Base-by-base conservation (phyloP, 2,329 filamentous ascomycete genomes). In the Colletotrichum lentis region DNA sequence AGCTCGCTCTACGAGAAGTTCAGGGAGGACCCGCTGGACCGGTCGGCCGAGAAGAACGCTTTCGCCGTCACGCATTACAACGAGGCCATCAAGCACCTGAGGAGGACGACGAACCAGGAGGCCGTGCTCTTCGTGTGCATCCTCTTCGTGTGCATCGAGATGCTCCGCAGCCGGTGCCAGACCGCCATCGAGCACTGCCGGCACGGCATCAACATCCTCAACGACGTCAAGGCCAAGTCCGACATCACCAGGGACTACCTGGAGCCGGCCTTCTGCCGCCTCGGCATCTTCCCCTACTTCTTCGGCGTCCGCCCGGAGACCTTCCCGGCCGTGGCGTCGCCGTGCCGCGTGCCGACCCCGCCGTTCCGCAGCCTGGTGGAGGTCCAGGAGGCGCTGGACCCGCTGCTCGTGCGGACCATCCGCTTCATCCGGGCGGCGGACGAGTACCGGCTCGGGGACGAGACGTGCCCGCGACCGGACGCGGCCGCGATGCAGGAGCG, bases 111-210 rank as follows among this genome's bases (percentile, higher is more conserved):
- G 72, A 50, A 77, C 27, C 73, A 79, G 18, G 77, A 80, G 39
- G 71, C 77, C 0, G 77, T 82, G 3, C 70, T 83, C 3, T 65
- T 81, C 0, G 76, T 80, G 0, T 83, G 81, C 64, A 67, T 82
- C 2, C 71, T 83, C 18, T 83, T 83, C 64, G 75, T 80, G 43
- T 83, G 80, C 68, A 79, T 83, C 61, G 81, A 83, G 69, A 77
- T 81, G 63, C 72, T 83, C 1, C 76, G 77, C 0, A 79, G 76
- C 10, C 76, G 82, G 71, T 72, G 72, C 20, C 70, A 74, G 6
- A 73, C 75, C 3, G 81, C 80, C 0, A 74, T 78, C 5, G 73
- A 73, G 10, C 81, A 83, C 62, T 77, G 76, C 5, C 74, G 74
- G 0, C 80, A 82, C 62, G 81, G 81, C 11, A 74, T 80, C 18